These are phyloP conservation scores for Sordaria brevicollis DNA, from an alignment of 495 filamentous ascomycete genomes.

Conservation along the genomic window DNA sequence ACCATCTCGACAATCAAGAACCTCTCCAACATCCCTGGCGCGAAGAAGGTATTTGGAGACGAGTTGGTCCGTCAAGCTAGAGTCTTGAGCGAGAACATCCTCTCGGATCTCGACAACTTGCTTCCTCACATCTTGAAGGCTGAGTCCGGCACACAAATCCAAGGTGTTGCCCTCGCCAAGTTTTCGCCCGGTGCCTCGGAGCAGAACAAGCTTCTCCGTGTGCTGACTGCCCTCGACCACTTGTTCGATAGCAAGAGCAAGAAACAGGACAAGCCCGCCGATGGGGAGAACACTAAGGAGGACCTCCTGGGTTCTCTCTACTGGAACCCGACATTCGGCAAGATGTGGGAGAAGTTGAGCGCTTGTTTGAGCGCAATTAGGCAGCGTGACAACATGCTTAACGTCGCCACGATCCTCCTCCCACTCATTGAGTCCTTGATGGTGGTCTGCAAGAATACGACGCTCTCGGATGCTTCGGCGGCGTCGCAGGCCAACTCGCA, in stretches of 20 bases:
- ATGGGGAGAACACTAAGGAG: constrained; percentile 51
- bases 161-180: constrained; percentile 85
- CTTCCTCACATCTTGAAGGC: constrained; percentile 79
- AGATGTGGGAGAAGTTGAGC: constrained; percentile 89
- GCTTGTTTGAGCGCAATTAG: constrained; percentile 81
- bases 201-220: constrained; percentile 85
- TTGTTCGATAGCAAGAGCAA: constrained; percentile 68
- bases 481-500: constrained; percentile 32
- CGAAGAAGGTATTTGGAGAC: constrained; percentile 80
- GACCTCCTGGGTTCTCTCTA: constrained; percentile 82
- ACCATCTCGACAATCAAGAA: constrained; percentile 97
- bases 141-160: constrained; percentile 81
- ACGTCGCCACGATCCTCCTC: constrained; percentile 88
- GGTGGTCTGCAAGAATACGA: constrained; percentile 97
- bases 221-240: constrained; percentile 93
- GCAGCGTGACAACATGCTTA: constrained; percentile 86
- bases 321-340: constrained; percentile 79
- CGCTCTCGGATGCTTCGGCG: constrained; percentile 51
- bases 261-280: constrained; percentile 47
- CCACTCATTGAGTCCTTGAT: constrained; percentile 93
- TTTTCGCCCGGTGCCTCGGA: constrained; percentile 94
- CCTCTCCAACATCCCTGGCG: constrained; percentile 82
- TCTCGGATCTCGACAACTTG: constrained; percentile 77
- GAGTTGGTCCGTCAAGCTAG: constrained; percentile 84
- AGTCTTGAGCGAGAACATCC: constrained; percentile 68